Evolutionary conservation across 1,284 basidiomycete species (phyloP).

Genomic region (Apiotrichum gamsii): DNA sequence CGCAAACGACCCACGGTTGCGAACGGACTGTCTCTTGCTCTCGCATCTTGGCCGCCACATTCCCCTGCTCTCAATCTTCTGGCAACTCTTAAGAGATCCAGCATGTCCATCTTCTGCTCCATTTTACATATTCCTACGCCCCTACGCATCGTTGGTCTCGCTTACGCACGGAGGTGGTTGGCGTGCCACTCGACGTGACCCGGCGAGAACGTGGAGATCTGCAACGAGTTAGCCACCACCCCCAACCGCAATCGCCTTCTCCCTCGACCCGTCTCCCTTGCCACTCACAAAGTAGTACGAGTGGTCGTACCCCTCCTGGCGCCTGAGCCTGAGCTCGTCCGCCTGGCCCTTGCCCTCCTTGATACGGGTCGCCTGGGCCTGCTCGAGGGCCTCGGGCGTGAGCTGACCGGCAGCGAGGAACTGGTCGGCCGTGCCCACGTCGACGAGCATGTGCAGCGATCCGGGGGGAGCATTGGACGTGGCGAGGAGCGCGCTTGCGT

Average conservation of each 20-base stretch:
- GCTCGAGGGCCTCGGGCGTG: slow-evolving; percentile 79
- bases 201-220: slow-evolving; percentile 65
- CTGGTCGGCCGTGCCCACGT: slow-evolving; percentile 79
- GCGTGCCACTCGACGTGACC: slow-evolving; percentile 52
- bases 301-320: slow-evolving; percentile 89
- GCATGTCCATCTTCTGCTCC: no score
- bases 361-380: slow-evolving; percentile 52
- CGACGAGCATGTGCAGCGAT: slow-evolving; percentile 69
- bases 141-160: no score
- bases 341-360: slow-evolving; percentile 56
- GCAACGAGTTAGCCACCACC: no score
- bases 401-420: slow-evolving; percentile 83
- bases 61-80: no score
- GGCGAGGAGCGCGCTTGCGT: slow-evolving; percentile 78
- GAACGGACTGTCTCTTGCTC: no score
- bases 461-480: slow-evolving; percentile 52
- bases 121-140: background rate
- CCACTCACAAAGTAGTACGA: slow-evolving; percentile 76
- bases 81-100: no score
- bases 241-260: background rate
- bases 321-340: slow-evolving; percentile 69
- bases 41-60: background rate
- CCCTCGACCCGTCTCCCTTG: background rate
- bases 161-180: slow-evolving; percentile 47
- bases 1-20: no score